phyloP scores from a whole-genome alignment of 139 green algal genomes.

The Ulvella scutata region DNA sequence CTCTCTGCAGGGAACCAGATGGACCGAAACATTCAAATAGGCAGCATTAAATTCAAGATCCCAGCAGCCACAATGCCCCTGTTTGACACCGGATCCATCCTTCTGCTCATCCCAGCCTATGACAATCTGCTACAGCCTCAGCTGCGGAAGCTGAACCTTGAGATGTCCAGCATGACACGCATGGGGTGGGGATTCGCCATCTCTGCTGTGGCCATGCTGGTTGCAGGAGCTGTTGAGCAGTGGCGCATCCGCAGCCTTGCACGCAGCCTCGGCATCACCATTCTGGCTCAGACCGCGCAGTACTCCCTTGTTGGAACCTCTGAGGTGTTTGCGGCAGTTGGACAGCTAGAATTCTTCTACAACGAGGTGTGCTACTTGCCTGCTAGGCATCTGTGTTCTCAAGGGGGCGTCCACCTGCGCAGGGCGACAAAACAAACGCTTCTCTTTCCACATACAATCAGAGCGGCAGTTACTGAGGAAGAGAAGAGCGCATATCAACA shows the following conservation, averaged over 20 bases:
- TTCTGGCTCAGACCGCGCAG: slow-evolving; percentile 50
- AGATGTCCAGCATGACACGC: slow-evolving; percentile 57
- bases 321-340: slow-evolving; percentile 79
- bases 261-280: neutral
- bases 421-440: no score
- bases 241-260: slow-evolving; percentile 10
- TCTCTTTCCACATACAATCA: no score
- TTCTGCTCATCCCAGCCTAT: slow-evolving; percentile 72
- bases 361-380: slow-evolving; percentile 48
- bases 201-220: slow-evolving; percentile 55
- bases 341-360: slow-evolving; percentile 94
- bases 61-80: slow-evolving; percentile 67
- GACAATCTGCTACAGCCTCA: slow-evolving; percentile 52
- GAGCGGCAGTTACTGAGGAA: no score
- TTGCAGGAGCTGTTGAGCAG: slow-evolving; percentile 46
- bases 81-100: slow-evolving; percentile 61
- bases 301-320: slow-evolving; percentile 69
- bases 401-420: neutral
- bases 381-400: no score
- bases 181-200: slow-evolving; percentile 72
- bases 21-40: slow-evolving; percentile 28
- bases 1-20: slow-evolving; percentile 70
- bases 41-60: slow-evolving; percentile 28
- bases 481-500: no score
- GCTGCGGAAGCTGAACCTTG: slow-evolving; percentile 24